Evolutionary conservation across 106 monocot species (phyloP).

Genomic region (Xerophyta viscosa): DNA sequence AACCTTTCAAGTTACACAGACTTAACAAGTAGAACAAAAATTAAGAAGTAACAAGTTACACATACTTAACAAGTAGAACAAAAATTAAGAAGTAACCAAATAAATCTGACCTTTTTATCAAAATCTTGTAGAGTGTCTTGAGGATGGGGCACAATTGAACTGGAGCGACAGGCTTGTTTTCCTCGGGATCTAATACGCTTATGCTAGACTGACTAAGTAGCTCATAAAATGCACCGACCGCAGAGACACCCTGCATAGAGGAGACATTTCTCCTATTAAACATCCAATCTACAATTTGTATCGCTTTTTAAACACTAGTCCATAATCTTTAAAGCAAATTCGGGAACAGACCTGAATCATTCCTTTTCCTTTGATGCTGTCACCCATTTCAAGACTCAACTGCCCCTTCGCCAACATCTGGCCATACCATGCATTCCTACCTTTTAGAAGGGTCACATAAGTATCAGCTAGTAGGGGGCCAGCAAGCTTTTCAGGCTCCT

Average conservation of each 20-base stretch:
- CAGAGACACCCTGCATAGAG: constrained; percentile 62
- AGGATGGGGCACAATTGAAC: constrained; percentile 78
- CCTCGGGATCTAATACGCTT: constrained; percentile 72
- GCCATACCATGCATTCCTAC: constrained; percentile 97
- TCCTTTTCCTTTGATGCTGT: constrained; percentile 98
- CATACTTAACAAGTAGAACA: no score
- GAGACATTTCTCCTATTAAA: background rate
- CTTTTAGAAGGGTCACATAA: constrained; percentile 88
- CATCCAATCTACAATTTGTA: background rate
- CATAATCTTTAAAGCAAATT: background rate
- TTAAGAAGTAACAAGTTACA: no score
- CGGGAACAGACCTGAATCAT: constrained; percentile 77
- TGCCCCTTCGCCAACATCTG: constrained; percentile 90
- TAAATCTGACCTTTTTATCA: constrained; percentile 55
- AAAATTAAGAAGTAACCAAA: background rate
- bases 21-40: no score
- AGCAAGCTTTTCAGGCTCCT: constrained; percentile 90
- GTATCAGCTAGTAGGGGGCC: constrained; percentile 93
- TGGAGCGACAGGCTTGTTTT: constrained; percentile 57
- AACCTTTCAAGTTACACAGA: background rate
- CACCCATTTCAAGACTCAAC: constrained; percentile 82
- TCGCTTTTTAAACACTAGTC: no score
- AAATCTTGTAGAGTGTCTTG: constrained; percentile 65
- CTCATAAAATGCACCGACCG: constrained; percentile 77
- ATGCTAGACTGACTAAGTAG: constrained; percentile 80